Conservation (phyloP, 2,329 filamentous ascomycete genomes). For the Verticillium isaacii region DNA sequence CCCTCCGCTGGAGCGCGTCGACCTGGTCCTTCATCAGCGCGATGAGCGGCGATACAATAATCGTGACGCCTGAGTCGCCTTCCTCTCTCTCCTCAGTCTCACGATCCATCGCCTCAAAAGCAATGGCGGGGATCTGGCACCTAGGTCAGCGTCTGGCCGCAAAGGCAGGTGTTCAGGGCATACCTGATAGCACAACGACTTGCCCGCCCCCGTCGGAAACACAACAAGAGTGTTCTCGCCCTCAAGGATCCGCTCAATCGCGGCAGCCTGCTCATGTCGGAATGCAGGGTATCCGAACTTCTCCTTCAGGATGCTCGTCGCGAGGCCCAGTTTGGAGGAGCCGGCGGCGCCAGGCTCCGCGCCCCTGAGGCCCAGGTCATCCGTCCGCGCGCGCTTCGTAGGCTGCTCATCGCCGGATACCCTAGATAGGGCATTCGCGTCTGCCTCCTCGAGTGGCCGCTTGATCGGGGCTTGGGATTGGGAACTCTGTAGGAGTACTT, state of each 20-base stretch:
- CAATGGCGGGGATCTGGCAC: constrained; percentile 38
- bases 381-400: not conserved
- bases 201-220: constrained; percentile 45
- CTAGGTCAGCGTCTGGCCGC: not conserved
- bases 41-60: constrained; percentile 52
- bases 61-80: constrained; percentile 42
- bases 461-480: not conserved
- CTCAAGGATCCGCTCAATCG: constrained; percentile 29
- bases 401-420: not conserved
- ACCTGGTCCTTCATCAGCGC: constrained; percentile 59
- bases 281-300: constrained; percentile 35
- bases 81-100: constrained; percentile 17
- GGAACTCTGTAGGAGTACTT: constrained; percentile 7
- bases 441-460: not conserved
- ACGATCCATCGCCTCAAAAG: constrained; percentile 38
- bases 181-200: constrained; percentile 45
- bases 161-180: not conserved
- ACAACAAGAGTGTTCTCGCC: constrained; percentile 37
- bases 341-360: not conserved
- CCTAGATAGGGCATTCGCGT: not conserved
- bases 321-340: constrained; percentile 7
- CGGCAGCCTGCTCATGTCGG: constrained; percentile 38
- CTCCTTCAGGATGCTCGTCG: constrained; percentile 25
- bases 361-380: no score
- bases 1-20: constrained; percentile 43